Conservation (phyloP, 768 basidiomycete species). For the Psilocybe cubensis region DNA sequence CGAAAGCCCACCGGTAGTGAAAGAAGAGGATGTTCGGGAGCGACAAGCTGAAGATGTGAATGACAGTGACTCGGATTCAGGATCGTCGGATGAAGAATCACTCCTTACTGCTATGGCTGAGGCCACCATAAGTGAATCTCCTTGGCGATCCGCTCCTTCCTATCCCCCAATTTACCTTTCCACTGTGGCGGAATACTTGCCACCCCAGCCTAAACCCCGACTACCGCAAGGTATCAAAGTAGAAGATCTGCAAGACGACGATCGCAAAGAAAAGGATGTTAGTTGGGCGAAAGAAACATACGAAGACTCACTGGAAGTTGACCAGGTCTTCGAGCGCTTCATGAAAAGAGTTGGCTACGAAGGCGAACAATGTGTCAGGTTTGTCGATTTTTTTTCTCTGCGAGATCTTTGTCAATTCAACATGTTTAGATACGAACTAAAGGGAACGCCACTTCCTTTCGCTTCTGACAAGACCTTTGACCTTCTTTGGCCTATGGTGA, state of each 20-base stretch:
- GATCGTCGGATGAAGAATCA: conserved; percentile 34
- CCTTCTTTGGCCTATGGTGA: conserved; percentile 68
- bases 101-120: conserved; percentile 62
- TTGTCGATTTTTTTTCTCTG: conserved; percentile 25
- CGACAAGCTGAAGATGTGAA: background rate
- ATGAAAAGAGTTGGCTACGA: conserved; percentile 69
- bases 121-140: conserved; percentile 56
- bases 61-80: conserved; percentile 19
- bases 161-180: conserved; percentile 77
- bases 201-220: conserved; percentile 55
- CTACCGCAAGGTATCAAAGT: conserved; percentile 46
- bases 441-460: conserved; percentile 84
- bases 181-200: conserved; percentile 73
- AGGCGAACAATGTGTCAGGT: conserved; percentile 90
- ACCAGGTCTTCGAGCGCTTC: conserved; percentile 88
- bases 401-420: background rate
- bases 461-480: conserved; percentile 77
- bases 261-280: conserved; percentile 30
- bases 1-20: background rate
- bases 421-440: conserved; percentile 77
- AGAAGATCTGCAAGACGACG: conserved; percentile 36
- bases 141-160: conserved; percentile 68
- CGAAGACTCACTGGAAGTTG: conserved; percentile 79
- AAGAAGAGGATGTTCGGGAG: conserved; percentile 1
- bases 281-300: conserved; percentile 75